phyloP scores from a whole-genome alignment of 2,329 filamentous ascomycete species.

The Diplocarpon mali region DNA sequence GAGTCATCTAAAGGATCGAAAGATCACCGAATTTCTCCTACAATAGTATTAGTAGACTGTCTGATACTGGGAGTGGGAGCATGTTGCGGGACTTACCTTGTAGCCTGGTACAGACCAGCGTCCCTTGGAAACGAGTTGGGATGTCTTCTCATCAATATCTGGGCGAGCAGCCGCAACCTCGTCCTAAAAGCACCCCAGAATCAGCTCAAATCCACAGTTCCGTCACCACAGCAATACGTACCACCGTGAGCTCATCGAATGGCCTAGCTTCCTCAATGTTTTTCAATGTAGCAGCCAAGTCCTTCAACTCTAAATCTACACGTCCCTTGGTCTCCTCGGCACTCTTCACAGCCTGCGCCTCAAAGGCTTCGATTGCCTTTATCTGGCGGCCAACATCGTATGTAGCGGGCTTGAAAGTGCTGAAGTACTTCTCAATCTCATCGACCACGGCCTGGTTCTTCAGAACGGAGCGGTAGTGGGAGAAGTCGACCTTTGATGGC shows the following conservation, averaged over 20 bases:
- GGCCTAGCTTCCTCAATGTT: constrained; percentile 95
- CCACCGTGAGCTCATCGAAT: constrained; percentile 94
- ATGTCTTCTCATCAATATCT: constrained; percentile 94
- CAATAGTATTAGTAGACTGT: constrained; percentile 35
- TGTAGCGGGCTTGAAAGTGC: constrained; percentile 77
- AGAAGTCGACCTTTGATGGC: constrained; percentile 82
- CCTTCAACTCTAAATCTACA: constrained; percentile 89
- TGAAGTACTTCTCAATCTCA: constrained; percentile 96
- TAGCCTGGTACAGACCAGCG: constrained; percentile 98
- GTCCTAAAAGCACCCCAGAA: constrained; percentile 46
- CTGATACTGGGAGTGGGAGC: background rate
- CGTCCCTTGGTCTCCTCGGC: constrained; percentile 93
- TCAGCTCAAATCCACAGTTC: constrained; percentile 8
- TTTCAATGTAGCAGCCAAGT: constrained; percentile 85
- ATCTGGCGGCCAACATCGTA: constrained; percentile 92
- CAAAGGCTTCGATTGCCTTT: constrained; percentile 96
- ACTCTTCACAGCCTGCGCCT: constrained; percentile 93
- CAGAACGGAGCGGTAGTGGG: constrained; percentile 78
- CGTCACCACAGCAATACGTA: constrained; percentile 41
- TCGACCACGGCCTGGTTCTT: constrained; percentile 95
- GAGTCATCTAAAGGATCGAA: constrained; percentile 66
- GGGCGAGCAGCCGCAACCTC: constrained; percentile 89
- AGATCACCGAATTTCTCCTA: constrained; percentile 99
- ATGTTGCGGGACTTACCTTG: constrained; percentile 56
- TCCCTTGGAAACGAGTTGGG: constrained; percentile 90